Conservation (phyloP, 2,329 filamentous ascomycete species). For the Diaporthe citriasiana region DNA sequence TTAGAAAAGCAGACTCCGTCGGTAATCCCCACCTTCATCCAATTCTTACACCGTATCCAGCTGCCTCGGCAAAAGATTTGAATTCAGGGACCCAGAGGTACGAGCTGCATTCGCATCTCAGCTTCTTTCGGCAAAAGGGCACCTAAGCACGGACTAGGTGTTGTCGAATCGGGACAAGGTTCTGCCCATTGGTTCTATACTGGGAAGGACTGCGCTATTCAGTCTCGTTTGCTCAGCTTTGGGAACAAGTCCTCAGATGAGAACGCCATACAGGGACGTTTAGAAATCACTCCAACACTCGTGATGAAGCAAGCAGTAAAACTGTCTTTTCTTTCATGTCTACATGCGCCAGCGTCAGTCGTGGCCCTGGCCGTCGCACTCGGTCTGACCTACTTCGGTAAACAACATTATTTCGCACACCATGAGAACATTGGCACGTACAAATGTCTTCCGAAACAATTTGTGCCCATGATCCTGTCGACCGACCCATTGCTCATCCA, state of each 20-base stretch:
- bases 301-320: background rate
- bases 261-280: no score
- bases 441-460: background rate
- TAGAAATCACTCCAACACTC: background rate
- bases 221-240: background rate
- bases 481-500: conserved; percentile 8
- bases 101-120: background rate
- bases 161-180: background rate
- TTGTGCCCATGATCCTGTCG: background rate
- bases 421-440: background rate
- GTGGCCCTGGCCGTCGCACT: background rate
- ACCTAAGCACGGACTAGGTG: background rate
- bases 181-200: no score
- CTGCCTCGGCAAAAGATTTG: background rate
- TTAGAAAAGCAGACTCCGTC: background rate
- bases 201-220: background rate
- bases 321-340: background rate
- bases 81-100: background rate
- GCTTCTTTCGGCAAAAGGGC: background rate
- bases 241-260: no score
- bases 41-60: no score
- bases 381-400: background rate
- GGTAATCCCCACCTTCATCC: background rate
- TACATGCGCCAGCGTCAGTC: background rate
- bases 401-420: background rate